Evolutionary conservation across 2,329 filamentous ascomycete genomes (phyloP).

Genomic region (Apiospora sp.): DNA sequence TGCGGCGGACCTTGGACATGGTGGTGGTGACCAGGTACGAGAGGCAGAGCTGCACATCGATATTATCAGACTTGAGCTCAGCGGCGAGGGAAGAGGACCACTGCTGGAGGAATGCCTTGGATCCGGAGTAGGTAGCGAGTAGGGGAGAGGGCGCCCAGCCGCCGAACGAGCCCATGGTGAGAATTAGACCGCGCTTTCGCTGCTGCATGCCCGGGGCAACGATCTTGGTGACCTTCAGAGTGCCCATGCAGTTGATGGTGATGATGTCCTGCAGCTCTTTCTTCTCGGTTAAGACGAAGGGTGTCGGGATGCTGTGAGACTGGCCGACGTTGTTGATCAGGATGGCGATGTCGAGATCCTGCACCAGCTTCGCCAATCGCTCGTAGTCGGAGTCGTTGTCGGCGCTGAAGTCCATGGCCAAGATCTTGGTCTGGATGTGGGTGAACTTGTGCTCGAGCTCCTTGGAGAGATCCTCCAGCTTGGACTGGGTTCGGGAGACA

Average conservation of each 20-base stretch:
- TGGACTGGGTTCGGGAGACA: constrained; percentile 93
- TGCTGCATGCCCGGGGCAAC: constrained; percentile 85
- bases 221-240: constrained; percentile 85
- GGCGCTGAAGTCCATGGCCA: constrained; percentile 91
- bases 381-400: constrained; percentile 84
- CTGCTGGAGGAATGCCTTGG: constrained; percentile 97
- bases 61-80: constrained; percentile 81
- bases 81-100: constrained; percentile 89
- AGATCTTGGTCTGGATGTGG: constrained; percentile 74
- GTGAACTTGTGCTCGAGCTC: constrained; percentile 78
- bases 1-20: constrained; percentile 93
- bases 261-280: constrained; percentile 90
- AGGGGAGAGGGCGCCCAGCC: constrained; percentile 92
- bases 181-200: constrained; percentile 85
- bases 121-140: constrained; percentile 94
- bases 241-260: constrained; percentile 93
- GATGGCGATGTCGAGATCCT: constrained; percentile 81
- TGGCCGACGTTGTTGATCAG: constrained; percentile 97
- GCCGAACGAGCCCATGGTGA: constrained; percentile 97
- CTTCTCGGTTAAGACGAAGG: constrained; percentile 81
- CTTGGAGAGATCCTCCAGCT: constrained; percentile 78
- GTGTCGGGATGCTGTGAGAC: constrained; percentile 90
- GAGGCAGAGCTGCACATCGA: constrained; percentile 90
- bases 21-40: constrained; percentile 93
- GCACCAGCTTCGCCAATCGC: constrained; percentile 71